Conservation (phyloP, 208 protist genomes). For the Herpetomonas tarakana region DNA sequence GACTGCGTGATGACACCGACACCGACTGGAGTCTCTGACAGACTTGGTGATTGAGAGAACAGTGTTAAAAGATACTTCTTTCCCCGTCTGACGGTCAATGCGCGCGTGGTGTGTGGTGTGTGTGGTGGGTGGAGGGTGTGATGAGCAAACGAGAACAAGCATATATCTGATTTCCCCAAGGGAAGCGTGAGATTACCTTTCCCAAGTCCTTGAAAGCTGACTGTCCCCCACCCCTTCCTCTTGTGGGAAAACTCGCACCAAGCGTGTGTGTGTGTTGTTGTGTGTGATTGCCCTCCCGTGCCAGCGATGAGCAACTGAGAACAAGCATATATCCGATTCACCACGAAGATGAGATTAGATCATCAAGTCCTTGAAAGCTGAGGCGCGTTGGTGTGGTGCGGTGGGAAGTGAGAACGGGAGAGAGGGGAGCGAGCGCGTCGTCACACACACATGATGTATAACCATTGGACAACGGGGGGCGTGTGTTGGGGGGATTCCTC, state of each 20-base stretch:
- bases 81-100: neutral
- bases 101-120: neutral
- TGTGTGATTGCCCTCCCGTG: no score
- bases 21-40: constrained; percentile 1
- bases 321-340: constrained; percentile 1
- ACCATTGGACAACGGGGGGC: neutral
- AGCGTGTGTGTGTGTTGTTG: no score
- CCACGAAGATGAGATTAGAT: neutral
- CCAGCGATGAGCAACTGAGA: neutral
- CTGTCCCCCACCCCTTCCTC: neutral
- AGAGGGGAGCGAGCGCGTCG: no score
- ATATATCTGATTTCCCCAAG: neutral
- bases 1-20: constrained; percentile 1
- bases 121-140: no score
- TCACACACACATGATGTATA: neutral
- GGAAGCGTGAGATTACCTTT: neutral
- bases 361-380: neutral
- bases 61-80: constrained; percentile 1
- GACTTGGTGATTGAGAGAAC: neutral
- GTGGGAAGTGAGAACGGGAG: neutral
- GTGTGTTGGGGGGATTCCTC: neutral
- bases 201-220: neutral
- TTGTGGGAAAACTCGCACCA: no score
- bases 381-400: neutral
- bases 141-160: neutral